Evolutionary conservation across 176 grass and related monocot species (phyloP).

Genomic region (Cenchrus fungigraminus): DNA sequence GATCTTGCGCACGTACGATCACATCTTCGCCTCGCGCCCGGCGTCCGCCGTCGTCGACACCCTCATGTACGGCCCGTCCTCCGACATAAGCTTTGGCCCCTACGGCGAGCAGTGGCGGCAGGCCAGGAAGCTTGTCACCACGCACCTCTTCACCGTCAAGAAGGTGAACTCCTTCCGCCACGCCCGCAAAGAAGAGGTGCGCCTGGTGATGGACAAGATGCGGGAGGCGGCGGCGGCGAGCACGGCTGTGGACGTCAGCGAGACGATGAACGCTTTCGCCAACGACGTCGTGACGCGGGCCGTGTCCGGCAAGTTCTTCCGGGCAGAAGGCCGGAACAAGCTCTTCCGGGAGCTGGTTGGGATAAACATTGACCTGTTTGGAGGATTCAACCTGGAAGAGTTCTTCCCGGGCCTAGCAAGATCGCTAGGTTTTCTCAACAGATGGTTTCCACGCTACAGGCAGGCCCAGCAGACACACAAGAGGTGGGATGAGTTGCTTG

Average conservation of each 20-base stretch:
- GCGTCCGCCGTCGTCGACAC: neutral
- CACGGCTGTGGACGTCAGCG: slow-evolving; percentile 41
- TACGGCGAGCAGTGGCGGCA: slow-evolving; percentile 54
- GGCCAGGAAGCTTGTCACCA: slow-evolving; percentile 32
- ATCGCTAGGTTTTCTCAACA: neutral
- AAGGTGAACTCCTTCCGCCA: slow-evolving; percentile 22
- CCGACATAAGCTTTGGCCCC: slow-evolving; percentile 40
- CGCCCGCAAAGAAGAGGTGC: slow-evolving; percentile 27
- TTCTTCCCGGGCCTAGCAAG: slow-evolving; percentile 21
- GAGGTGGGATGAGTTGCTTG: slow-evolving; percentile 46
- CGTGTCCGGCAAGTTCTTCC: slow-evolving; percentile 36
- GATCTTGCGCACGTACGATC: slow-evolving; percentile 57
- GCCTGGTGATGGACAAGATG: slow-evolving; percentile 27
- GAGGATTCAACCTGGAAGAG: slow-evolving; percentile 37
- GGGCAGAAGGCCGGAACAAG: slow-evolving; percentile 31
- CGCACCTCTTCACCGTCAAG: slow-evolving; percentile 42
- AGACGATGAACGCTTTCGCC: slow-evolving; percentile 34
- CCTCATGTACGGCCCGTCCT: slow-evolving; percentile 27
- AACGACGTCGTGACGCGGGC: slow-evolving; percentile 45
- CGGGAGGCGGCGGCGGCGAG: neutral
- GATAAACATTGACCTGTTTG: neutral
- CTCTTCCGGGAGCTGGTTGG: slow-evolving; percentile 42
- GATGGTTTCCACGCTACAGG: neutral
- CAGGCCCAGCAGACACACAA: neutral
- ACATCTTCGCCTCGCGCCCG: slow-evolving; percentile 58